Evolutionary conservation across 2,329 filamentous ascomycete genomes (phyloP).

Genomic region (Clarireedia homoeocarpa): DNA sequence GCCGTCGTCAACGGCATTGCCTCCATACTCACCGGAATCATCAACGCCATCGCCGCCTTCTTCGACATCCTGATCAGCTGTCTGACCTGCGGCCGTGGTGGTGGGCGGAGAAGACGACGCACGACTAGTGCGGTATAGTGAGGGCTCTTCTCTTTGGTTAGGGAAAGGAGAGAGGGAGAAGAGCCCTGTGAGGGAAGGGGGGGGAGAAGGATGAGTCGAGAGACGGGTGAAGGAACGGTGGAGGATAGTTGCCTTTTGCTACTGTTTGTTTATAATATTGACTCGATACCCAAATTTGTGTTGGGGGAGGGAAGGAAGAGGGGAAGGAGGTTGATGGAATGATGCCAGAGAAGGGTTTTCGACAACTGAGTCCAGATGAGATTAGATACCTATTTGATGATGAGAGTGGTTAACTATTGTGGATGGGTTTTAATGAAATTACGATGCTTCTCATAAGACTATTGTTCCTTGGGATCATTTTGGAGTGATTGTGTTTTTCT

Average conservation of each 20-base stretch:
- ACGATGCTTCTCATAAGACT: not conserved
- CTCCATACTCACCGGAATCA: constrained; percentile 27
- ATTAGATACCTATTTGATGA: not conserved
- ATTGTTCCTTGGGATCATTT: not conserved
- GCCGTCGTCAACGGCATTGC: constrained; percentile 47
- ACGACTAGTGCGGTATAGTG: constrained; percentile 20
- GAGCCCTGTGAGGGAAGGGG: not conserved
- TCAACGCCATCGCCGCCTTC: constrained; percentile 27
- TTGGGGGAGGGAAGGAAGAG: not conserved
- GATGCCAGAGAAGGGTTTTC: not conserved
- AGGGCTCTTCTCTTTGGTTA: not conserved
- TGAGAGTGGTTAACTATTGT: not conserved
- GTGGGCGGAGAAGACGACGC: constrained; percentile 18
- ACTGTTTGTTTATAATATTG: not conserved
- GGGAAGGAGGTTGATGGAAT: not conserved
- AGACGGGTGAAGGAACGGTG: not conserved
- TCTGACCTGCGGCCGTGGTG: constrained; percentile 30
- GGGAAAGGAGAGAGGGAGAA: not conserved
- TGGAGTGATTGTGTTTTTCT: no score
- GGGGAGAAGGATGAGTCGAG: not conserved
- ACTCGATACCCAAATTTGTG: not conserved
- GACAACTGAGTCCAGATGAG: not conserved
- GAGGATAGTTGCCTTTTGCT: not conserved
- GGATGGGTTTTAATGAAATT: not conserved
- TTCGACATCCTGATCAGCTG: constrained; percentile 32